Evolutionary conservation across 78 protist species (phyloP).

Genomic region (Dictyostelium brefeldianum): DNA sequence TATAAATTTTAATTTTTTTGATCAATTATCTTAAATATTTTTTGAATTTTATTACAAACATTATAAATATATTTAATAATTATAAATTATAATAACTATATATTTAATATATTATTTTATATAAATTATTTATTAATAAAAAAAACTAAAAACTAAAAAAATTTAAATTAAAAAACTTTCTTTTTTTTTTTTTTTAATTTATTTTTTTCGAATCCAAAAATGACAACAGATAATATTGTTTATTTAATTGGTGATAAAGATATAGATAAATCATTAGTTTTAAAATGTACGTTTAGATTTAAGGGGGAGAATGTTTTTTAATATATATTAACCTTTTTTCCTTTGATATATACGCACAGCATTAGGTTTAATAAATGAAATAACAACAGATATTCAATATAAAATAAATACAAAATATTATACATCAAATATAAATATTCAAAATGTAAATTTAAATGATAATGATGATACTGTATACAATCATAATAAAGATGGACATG

Average conservation of each 20-base stretch:
- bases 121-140: no score
- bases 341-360: no score
- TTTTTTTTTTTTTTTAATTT: neutral
- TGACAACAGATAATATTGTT: neutral
- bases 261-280: neutral
- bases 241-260: conserved; percentile 5
- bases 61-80: no score
- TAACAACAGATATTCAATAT: neutral
- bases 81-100: no score
- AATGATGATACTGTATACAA: neutral
- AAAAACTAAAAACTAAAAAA: no score
- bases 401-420: neutral
- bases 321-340: no score
- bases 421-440: neutral
- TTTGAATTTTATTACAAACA: no score
- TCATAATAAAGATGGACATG: neutral
- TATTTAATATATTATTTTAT: no score
- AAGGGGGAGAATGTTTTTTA: no score
- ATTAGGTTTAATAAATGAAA: neutral
- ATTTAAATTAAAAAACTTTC: neutral
- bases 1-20: no score
- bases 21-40: no score
- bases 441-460: neutral
- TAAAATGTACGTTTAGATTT: neutral
- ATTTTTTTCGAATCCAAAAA: neutral